Percentiles rank a stretch among this genome's conserved stretches.
Conservation (phyloP, 139 green algal species). For the Picochlorum costavermella region DNA sequence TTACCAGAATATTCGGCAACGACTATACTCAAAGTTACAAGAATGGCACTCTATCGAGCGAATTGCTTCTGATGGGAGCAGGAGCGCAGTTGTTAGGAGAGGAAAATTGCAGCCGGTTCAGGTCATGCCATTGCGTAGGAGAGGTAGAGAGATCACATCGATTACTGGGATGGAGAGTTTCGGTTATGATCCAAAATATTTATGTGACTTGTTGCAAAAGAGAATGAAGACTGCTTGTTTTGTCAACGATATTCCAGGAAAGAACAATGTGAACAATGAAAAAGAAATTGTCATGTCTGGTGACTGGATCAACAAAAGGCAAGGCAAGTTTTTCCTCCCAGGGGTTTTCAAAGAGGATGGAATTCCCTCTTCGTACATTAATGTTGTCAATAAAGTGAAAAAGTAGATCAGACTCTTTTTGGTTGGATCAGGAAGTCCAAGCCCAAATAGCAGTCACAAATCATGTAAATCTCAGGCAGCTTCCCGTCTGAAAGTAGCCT, state of each 20-base stretch:
- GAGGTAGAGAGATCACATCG: conserved; percentile 19
- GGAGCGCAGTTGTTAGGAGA: conserved; percentile 19
- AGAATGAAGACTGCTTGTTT: conserved; percentile 19
- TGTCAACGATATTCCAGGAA: conserved; percentile 25
- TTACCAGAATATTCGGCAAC: background rate
- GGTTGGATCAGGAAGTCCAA: conserved; percentile 47
- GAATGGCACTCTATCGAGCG: conserved; percentile 19
- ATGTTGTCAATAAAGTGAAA: background rate
- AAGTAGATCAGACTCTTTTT: background rate
- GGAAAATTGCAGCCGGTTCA: conserved; percentile 12
- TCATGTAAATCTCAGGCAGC: conserved; percentile 42
- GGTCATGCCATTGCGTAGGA: conserved; percentile 12
- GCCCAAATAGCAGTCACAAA: conserved; percentile 85
- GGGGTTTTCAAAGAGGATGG: background rate
- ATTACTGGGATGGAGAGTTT: conserved; percentile 27
- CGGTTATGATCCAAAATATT: conserved; percentile 11
- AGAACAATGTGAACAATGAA: conserved; percentile 15
- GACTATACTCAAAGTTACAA: conserved; percentile 22
- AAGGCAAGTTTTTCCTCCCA: background rate
- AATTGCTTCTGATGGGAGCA: background rate
- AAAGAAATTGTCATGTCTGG: conserved; percentile 14
- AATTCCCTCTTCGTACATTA: background rate
- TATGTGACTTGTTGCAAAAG: conserved; percentile 11
- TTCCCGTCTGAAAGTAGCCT: background rate
- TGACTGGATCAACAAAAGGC: conserved; percentile 13